Conservation (phyloP, 2,329 filamentous ascomycete species). For the Lecanicillium sp. region DNA sequence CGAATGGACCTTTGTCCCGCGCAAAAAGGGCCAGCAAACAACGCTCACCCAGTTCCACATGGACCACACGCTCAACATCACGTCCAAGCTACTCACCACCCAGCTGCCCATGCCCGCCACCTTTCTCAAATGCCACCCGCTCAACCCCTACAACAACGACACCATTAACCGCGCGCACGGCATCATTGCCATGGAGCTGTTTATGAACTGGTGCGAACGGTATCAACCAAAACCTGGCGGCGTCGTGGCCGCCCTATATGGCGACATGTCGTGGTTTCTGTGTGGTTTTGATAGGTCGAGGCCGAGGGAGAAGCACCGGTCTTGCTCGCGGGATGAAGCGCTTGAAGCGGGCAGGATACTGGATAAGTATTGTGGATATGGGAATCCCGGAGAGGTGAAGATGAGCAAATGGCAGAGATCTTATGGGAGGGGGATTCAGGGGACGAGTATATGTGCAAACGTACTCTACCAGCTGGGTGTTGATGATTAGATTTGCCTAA, state of each 20-base stretch:
- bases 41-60: slow-evolving; percentile 2
- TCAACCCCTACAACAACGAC: neutral
- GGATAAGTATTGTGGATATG: neutral
- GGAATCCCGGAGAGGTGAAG: neutral
- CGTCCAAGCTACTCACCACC: neutral
- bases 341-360: neutral
- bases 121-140: neutral
- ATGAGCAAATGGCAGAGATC: neutral
- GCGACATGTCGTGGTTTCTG: slow-evolving; percentile 5
- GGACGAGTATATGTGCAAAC: neutral
- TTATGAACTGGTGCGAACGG: slow-evolving; percentile 7
- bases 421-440: slow-evolving; percentile 1
- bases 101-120: neutral
- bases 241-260: neutral
- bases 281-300: slow-evolving; percentile 4
- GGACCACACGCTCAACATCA: slow-evolving; percentile 4
- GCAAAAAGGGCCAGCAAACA: neutral
- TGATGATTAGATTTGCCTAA: too few relatives aligned
- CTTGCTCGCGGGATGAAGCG: neutral
- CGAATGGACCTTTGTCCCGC: neutral
- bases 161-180: neutral
- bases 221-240: neutral
- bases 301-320: neutral
- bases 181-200: neutral
- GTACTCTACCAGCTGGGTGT: too few relatives aligned